These are phyloP conservation scores for Leishmania braziliensis DNA, from an alignment of 208 protist genomes.

Conservation along the genomic window DNA sequence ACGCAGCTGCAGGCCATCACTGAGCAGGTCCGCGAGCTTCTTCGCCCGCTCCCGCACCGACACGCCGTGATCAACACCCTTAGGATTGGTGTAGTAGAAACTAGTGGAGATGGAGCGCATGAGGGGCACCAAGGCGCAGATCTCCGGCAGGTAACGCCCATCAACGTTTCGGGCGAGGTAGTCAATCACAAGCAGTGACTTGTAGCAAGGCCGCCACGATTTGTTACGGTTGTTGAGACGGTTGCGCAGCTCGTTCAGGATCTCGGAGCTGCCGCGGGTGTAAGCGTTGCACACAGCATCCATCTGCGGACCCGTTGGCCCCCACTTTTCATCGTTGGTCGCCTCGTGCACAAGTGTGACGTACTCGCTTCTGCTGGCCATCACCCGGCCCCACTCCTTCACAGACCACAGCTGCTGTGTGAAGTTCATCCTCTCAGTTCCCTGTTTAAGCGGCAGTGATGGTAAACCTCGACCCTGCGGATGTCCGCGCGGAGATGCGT, in stretches of 20 bases:
- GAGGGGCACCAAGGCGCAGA: slow-evolving; percentile 69
- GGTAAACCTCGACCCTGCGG: neutral
- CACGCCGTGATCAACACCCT: slow-evolving; percentile 87
- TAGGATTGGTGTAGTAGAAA: slow-evolving; percentile 88
- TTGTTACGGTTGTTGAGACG: slow-evolving; percentile 86
- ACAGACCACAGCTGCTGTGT: slow-evolving; percentile 68
- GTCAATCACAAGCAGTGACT: slow-evolving; percentile 85
- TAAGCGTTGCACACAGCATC: slow-evolving; percentile 79
- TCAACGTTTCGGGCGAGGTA: slow-evolving; percentile 79
- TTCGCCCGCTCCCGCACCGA: slow-evolving; percentile 87
- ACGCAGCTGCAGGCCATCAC: slow-evolving; percentile 72
- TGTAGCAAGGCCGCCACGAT: slow-evolving; percentile 88
- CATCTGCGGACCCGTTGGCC: slow-evolving; percentile 89
- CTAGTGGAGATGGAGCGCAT: slow-evolving; percentile 72
- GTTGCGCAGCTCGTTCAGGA: slow-evolving; percentile 83
- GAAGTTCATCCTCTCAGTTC: slow-evolving; percentile 38
- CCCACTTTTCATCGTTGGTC: slow-evolving; percentile 91
- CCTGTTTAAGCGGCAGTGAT: neutral
- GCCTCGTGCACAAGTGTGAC: slow-evolving; percentile 75
- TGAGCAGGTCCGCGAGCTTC: slow-evolving; percentile 82
- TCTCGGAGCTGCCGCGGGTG: slow-evolving; percentile 54
- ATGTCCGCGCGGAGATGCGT: neutral
- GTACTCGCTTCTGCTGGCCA: slow-evolving; percentile 71
- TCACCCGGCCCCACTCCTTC: slow-evolving; percentile 85
- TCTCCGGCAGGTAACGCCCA: slow-evolving; percentile 66